These are phyloP conservation scores for Purpureocillium lavendulum DNA, from an alignment of 2,329 filamentous ascomycete species.

Conservation along the genomic window DNA sequence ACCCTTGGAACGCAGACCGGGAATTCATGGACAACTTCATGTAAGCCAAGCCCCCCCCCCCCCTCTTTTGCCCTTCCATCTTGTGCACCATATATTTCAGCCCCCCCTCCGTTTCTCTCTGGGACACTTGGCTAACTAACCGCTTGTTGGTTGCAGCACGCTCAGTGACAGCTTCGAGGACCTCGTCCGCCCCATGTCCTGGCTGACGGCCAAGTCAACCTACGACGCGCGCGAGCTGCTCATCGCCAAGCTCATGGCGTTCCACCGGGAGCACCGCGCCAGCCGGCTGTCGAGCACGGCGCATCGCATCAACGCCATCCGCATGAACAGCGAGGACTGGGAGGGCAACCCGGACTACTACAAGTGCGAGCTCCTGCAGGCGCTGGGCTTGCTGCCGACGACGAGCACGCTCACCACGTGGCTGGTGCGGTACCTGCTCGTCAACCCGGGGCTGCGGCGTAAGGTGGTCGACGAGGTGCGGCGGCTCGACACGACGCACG, in stretches of 20 bases:
- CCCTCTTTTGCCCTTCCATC: background rate
- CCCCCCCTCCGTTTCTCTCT: too few relatives aligned
- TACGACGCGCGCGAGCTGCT: constrained; percentile 18
- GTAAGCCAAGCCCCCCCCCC: constrained; percentile 6
- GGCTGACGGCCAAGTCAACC: constrained; percentile 16
- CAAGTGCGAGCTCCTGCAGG: constrained; percentile 22
- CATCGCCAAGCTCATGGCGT: constrained; percentile 13
- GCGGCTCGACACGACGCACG: constrained; percentile 5
- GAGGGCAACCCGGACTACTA: constrained; percentile 22
- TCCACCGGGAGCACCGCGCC: constrained; percentile 16
- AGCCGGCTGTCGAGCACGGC: constrained; percentile 14
- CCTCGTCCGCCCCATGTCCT: constrained; percentile 15
- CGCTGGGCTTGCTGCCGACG: constrained; percentile 20
- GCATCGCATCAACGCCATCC: constrained; percentile 21
- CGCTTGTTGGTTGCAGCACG: too few relatives aligned
- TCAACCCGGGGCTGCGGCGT: constrained; percentile 10
- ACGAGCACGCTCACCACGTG: constrained; percentile 21
- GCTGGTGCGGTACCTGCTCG: constrained; percentile 18
- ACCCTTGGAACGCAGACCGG: constrained; percentile 20
- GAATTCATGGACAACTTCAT: constrained; percentile 22
- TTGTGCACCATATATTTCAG: too few relatives aligned
- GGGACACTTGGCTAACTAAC: too few relatives aligned
- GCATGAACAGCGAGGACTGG: constrained; percentile 18
- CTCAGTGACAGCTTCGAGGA: constrained; percentile 20
- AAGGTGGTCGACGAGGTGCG: constrained; percentile 15